These are phyloP conservation scores for Porodaedalea pini DNA, from an alignment of 1,284 basidiomycete species.

Conservation along the genomic window DNA sequence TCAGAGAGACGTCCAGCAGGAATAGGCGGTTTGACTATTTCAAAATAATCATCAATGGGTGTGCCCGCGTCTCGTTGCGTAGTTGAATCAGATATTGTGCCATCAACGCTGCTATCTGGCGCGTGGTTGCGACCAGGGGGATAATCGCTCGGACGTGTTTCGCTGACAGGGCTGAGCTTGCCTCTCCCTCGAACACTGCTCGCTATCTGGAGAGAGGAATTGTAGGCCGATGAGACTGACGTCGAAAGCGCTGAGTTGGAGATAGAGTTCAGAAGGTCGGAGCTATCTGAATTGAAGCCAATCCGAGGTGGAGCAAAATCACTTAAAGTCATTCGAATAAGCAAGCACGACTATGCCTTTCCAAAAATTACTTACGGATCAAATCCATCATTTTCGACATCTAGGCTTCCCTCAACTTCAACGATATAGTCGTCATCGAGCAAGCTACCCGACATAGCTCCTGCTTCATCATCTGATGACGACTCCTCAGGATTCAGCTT, in stretches of 20 bases:
- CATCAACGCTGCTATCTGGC: constrained; percentile 6
- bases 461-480: constrained; percentile 47
- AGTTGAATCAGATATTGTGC: constrained; percentile 15
- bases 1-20: not conserved
- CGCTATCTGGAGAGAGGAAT: constrained; percentile 43
- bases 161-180: constrained; percentile 67
- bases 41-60: constrained; percentile 38
- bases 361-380: constrained; percentile 60
- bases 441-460: constrained; percentile 22
- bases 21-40: constrained; percentile 41
- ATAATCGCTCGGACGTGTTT: constrained; percentile 33
- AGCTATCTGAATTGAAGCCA: constrained; percentile 50
- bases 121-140: not conserved
- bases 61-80: constrained; percentile 24
- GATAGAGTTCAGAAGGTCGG: constrained; percentile 43
- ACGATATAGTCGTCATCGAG: constrained; percentile 57
- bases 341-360: not conserved
- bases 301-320: constrained; percentile 51
- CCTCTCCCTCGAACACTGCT: constrained; percentile 41
- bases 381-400: constrained; percentile 56
- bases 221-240: constrained; percentile 48
- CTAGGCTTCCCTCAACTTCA: constrained; percentile 49
- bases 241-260: constrained; percentile 33
- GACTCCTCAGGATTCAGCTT: constrained; percentile 47
- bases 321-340: constrained; percentile 26